phyloP scores from a whole-genome alignment of 2,329 filamentous ascomycete species.

The Alternaria solani region DNA sequence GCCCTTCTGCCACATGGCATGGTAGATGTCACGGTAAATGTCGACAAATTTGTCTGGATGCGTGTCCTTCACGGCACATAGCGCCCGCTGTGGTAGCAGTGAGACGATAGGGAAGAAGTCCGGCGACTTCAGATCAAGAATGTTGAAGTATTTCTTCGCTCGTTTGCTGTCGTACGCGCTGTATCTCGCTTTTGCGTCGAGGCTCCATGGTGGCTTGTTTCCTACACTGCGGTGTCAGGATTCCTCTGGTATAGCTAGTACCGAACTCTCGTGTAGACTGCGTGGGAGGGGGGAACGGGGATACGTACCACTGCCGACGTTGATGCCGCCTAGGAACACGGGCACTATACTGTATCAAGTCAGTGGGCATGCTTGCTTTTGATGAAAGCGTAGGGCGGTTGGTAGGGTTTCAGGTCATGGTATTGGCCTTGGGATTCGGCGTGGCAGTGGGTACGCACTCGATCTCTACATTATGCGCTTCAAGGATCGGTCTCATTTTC shows the following conservation, averaged over 20 bases:
- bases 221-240: conserved; percentile 54
- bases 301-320: conserved; percentile 51
- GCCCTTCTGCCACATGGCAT: conserved; percentile 69
- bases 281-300: conserved; percentile 6
- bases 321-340: conserved; percentile 67
- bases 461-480: conserved; percentile 67
- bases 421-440: not conserved
- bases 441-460: conserved; percentile 62
- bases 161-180: conserved; percentile 59
- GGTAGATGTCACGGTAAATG: conserved; percentile 64
- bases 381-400: not conserved
- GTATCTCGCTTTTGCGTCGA: conserved; percentile 72
- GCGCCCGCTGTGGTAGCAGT: conserved; percentile 68
- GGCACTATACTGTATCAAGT: conserved; percentile 67
- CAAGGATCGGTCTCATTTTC: conserved; percentile 63
- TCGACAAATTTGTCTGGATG: conserved; percentile 61
- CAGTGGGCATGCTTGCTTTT: conserved; percentile 12
- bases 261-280: not conserved
- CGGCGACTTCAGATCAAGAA: conserved; percentile 54
- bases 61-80: conserved; percentile 71
- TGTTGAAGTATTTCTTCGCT: conserved; percentile 61
- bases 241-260: not conserved
- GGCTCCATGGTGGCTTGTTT: conserved; percentile 77
- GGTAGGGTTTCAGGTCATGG: conserved; percentile 1
- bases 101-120: conserved; percentile 64